Evolutionary conservation across 2,329 filamentous ascomycete genomes (phyloP), one percentile per base, ranked within the genome.

Genomic region (Mycosphaerella sp.): DNA sequence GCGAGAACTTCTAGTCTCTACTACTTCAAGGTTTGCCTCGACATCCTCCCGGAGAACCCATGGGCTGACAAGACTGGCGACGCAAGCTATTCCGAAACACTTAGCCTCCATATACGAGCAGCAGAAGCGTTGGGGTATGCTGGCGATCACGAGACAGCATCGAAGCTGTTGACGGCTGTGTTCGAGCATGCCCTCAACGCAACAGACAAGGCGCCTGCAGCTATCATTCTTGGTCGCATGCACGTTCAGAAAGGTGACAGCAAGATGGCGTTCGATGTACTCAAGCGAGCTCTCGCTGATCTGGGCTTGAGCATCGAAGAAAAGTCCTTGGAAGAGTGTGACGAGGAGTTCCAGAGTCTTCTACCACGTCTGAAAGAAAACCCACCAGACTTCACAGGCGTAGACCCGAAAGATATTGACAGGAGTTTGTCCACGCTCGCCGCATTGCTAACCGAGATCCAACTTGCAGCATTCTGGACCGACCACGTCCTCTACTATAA

Each of bases 111-210:
- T 67, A 83, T 90, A 4, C 83, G 87, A 50, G 83, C 88, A 4
- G 87, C 90, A 3, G 90, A 95, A 68, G 89, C 88, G 67, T 85
- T 88, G 62, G 82, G 90, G 65, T 89, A 87, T 64, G 85, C 91
- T 75, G 83, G 83, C 4, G 81, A 89, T 59, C 81, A 85, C 55
- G 74, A 79, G 1, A 79, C 85, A 49, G 87, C 89, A 21, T 79
- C 84, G 41, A 74, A 77, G 29, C 73, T 92, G n/a, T 78, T 95
- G 10, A 72, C 81, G 21, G 81, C 80, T 2, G 81, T 95, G 4
- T 87, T 93, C 62, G 69, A 73, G 32, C 80, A 87, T 62, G 88
- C 87, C 0, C 84, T 80, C 60, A 83, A 83, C 14, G 74, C 87
- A 0, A 79, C 87, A 5, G 90, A 95, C 69, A 93, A 89, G 72